These are phyloP conservation scores for Fusarium lateritium DNA, from an alignment of 2,329 filamentous ascomycete species.

Conservation along the genomic window DNA sequence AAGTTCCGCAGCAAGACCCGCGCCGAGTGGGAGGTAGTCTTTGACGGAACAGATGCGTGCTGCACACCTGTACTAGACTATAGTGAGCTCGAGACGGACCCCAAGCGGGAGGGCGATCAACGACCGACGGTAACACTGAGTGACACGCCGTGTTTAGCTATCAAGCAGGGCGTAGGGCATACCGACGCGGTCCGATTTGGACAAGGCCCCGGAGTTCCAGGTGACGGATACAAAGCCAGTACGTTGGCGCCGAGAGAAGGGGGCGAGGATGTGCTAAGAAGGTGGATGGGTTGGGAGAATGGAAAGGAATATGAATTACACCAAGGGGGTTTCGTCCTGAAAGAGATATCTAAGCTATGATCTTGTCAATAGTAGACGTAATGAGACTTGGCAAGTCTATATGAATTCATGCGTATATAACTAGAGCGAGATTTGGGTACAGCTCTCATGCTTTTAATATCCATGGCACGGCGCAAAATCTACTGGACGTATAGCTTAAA, in stretches of 20 bases:
- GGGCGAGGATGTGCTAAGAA: slow-evolving; percentile 76
- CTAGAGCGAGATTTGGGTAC: neutral
- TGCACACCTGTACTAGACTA: slow-evolving; percentile 89
- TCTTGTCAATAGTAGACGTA: neutral
- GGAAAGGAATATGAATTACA: slow-evolving; percentile 79
- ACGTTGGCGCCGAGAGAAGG: slow-evolving; percentile 77
- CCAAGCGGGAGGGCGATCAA: slow-evolving; percentile 75
- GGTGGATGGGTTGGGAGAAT: slow-evolving; percentile 84
- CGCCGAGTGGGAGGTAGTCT: slow-evolving; percentile 85
- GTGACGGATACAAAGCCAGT: slow-evolving; percentile 75
- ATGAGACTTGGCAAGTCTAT: no score
- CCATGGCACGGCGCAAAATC: neutral
- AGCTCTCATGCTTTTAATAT: neutral
- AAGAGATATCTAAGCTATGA: slow-evolving; percentile 53
- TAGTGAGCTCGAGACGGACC: slow-evolving; percentile 72
- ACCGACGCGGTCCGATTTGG: slow-evolving; percentile 63
- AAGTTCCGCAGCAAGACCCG: slow-evolving; percentile 80
- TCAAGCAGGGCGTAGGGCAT: slow-evolving; percentile 61
- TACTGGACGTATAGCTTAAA: slow-evolving; percentile 2
- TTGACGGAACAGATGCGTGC: slow-evolving; percentile 93
- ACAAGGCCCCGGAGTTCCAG: slow-evolving; percentile 75
- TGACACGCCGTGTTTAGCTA: slow-evolving; percentile 77
- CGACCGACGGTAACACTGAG: slow-evolving; percentile 78
- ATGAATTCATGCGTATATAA: neutral
- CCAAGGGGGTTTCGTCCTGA: slow-evolving; percentile 72